These are phyloP conservation scores for Metarhizium anisopliae DNA, from an alignment of 2,329 filamentous ascomycete species.

Conservation along the genomic window DNA sequence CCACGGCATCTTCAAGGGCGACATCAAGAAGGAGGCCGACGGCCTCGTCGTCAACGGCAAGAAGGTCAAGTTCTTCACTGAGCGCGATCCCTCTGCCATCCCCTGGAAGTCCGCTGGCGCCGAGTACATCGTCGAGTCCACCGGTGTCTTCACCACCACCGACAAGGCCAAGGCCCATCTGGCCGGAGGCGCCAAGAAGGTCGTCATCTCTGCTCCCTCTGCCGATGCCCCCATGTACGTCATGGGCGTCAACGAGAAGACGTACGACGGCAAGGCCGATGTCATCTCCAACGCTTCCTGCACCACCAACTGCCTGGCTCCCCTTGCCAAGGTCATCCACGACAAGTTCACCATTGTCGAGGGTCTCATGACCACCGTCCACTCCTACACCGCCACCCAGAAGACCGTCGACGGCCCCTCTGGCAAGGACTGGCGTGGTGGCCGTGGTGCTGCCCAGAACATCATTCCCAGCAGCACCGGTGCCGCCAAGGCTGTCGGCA, in stretches of 20 bases:
- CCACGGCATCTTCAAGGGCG: slow-evolving; percentile 94
- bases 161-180: slow-evolving; percentile 93
- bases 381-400: slow-evolving; percentile 99
- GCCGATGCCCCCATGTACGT: slow-evolving; percentile 99
- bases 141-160: slow-evolving; percentile 97
- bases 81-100: slow-evolving; percentile 83
- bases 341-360: slow-evolving; percentile 97
- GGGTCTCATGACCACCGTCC: slow-evolving; percentile 99
- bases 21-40: slow-evolving; percentile 61
- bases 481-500: slow-evolving; percentile 99
- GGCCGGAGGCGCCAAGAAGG: slow-evolving; percentile 97
- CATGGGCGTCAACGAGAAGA: slow-evolving; percentile 96
- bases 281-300: slow-evolving; percentile 99
- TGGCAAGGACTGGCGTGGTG: slow-evolving; percentile 98
- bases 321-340: slow-evolving; percentile 98
- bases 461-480: slow-evolving; percentile 99
- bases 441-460: slow-evolving; percentile 97
- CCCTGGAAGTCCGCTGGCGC: slow-evolving; percentile 83
- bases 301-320: slow-evolving; percentile 99
- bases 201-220: slow-evolving; percentile 84
- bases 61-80: slow-evolving; percentile 87
- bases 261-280: slow-evolving; percentile 81
- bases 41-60: slow-evolving; percentile 88
- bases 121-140: slow-evolving; percentile 94
- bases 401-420: slow-evolving; percentile 99